These are phyloP conservation scores for Diospyros lotus DNA, from an alignment of 148 eudicot species.

Conservation along the genomic window DNA sequence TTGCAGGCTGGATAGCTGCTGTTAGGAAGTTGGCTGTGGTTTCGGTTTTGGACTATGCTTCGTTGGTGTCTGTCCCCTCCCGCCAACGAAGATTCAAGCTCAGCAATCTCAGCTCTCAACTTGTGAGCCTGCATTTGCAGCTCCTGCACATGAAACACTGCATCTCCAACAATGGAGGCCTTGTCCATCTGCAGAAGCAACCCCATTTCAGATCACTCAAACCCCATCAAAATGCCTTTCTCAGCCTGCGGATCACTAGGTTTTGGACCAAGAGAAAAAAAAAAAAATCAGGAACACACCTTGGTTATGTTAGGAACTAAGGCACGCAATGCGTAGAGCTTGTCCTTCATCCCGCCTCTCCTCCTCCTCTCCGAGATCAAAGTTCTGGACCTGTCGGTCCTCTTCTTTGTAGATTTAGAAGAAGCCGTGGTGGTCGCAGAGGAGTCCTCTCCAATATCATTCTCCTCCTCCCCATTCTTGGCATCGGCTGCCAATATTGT, in stretches of 20 bases:
- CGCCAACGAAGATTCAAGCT: constrained; percentile 43
- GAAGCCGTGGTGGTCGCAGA: constrained; percentile 17
- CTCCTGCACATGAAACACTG: constrained; percentile 65
- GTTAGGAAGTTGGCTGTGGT: constrained; percentile 17
- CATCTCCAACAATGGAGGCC: constrained; percentile 96
- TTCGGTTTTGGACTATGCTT: constrained; percentile 16
- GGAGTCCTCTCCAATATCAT: constrained; percentile 22
- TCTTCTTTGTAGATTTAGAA: constrained; percentile 21
- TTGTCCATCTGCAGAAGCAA: constrained; percentile 69
- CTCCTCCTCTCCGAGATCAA: constrained; percentile 73
- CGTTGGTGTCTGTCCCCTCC: constrained; percentile 27
- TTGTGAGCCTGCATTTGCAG: constrained; percentile 61
- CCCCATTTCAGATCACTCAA: neutral
- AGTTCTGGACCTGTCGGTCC: constrained; percentile 65
- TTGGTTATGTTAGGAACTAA: constrained; percentile 92
- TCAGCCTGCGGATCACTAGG: too few species aligned
- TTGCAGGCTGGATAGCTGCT: constrained; percentile 29
- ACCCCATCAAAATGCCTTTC: too few species aligned
- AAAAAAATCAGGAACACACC: constrained; percentile 27
- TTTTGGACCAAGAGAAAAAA: too few species aligned
- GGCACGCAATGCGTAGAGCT: constrained; percentile 80
- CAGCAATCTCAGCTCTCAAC: constrained; percentile 51
- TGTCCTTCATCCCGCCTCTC: constrained; percentile 90
- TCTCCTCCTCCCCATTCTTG: neutral
- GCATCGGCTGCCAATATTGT: neutral